Percentiles rank a stretch among this genome's conserved stretches.
Evolutionary conservation across 108 stramenopile species (phyloP).

Genomic region (Skeletonema grethae): DNA sequence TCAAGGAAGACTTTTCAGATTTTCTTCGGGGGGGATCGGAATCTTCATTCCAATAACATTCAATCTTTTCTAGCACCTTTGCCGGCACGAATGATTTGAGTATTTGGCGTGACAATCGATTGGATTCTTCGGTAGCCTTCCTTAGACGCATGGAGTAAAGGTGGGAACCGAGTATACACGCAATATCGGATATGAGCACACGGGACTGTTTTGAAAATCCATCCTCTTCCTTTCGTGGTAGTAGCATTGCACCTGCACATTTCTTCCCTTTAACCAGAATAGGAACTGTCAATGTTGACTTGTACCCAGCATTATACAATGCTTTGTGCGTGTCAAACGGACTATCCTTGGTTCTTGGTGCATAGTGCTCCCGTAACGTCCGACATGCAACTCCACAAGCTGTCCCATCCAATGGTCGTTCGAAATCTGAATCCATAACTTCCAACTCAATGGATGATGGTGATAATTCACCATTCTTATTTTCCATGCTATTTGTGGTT

Average conservation of each 20-base stretch:
- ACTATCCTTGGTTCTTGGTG: constrained; percentile 12
- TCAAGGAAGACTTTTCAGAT: background rate
- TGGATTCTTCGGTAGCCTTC: constrained; percentile 18
- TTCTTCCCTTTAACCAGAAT: constrained; percentile 30
- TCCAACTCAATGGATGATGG: constrained; percentile 18
- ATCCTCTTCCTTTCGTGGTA: constrained; percentile 9
- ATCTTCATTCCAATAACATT: constrained; percentile 32
- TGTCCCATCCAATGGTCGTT: constrained; percentile 23
- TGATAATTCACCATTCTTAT: background rate
- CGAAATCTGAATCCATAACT: constrained; percentile 25
- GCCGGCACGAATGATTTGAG: constrained; percentile 46
- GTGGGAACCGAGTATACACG: constrained; percentile 15
- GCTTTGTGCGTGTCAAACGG: constrained; percentile 9
- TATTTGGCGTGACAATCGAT: constrained; percentile 35
- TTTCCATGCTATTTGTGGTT: background rate
- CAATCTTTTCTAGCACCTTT: constrained; percentile 40
- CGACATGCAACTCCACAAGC: constrained; percentile 18
- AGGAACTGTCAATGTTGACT: constrained; percentile 18
- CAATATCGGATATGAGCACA: constrained; percentile 25
- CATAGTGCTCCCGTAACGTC: constrained; percentile 23
- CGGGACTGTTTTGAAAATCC: constrained; percentile 20
- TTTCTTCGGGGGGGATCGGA: background rate
- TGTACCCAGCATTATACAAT: constrained; percentile 7
- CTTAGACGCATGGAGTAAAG: constrained; percentile 26
- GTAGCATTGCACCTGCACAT: constrained; percentile 14